phyloP scores from a whole-genome alignment of 345 rosid species.

The Aegle marmelos region DNA sequence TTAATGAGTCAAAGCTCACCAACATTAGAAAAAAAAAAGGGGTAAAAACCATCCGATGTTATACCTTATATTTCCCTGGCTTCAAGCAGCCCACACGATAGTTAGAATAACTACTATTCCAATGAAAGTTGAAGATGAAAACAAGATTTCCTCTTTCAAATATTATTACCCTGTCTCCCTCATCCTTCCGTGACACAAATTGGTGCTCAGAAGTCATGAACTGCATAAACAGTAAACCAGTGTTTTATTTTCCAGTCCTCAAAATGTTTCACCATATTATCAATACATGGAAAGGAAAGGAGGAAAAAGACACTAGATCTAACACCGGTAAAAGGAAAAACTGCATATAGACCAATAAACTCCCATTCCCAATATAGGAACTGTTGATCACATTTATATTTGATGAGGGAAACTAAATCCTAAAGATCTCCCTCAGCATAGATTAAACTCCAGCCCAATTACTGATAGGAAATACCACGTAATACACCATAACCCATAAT shows the following conservation, averaged over 20 bases:
- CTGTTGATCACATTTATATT: not conserved
- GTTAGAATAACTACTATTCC: conserved; percentile 80
- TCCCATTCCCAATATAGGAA: not conserved
- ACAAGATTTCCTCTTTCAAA: conserved; percentile 87
- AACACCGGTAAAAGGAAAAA: not conserved
- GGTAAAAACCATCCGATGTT: not conserved
- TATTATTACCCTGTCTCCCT: conserved; percentile 73
- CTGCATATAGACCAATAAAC: not conserved
- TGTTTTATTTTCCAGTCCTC: not conserved
- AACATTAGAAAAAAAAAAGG: not conserved
- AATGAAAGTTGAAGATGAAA: conserved; percentile 91
- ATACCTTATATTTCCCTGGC: conserved; percentile 94
- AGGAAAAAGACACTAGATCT: not conserved
- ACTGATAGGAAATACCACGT: not conserved
- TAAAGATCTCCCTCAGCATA: not conserved
- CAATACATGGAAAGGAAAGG: not conserved
- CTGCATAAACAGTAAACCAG: conserved; percentile 37
- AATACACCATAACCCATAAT: not conserved
- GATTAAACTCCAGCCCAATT: not conserved
- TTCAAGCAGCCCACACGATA: conserved; percentile 78
- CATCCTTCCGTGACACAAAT: conserved; percentile 80
- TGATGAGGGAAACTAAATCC: not conserved
- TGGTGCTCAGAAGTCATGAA: conserved; percentile 95
- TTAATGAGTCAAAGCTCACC: not conserved
- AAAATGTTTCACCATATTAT: not conserved